These are phyloP conservation scores for Canariomyces notabilis DNA, from an alignment of 2,329 filamentous ascomycete species.

Conservation along the genomic window DNA sequence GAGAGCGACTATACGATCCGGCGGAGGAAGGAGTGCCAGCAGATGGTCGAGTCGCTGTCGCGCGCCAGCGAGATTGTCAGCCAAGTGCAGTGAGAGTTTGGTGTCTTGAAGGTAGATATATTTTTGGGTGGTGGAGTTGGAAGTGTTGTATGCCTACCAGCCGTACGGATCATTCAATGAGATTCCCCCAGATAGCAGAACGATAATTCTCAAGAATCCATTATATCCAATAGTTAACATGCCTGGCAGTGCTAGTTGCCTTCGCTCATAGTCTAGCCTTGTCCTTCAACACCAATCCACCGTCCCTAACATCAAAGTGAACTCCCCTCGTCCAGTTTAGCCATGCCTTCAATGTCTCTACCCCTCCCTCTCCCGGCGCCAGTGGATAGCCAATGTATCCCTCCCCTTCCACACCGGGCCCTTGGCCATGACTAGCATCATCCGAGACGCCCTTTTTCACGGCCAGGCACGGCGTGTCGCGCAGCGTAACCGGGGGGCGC, in stretches of 20 bases:
- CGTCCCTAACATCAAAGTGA: slow-evolving; percentile 63
- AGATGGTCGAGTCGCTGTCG: slow-evolving; percentile 93
- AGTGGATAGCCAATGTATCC: slow-evolving; percentile 62
- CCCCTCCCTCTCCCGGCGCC: slow-evolving; percentile 64
- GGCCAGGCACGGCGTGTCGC: slow-evolving; percentile 62
- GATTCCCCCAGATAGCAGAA: background rate
- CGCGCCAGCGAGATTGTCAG: slow-evolving; percentile 96
- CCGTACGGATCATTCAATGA: background rate
- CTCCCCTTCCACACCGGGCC: slow-evolving; percentile 57
- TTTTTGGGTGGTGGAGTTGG: background rate
- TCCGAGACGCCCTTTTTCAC: slow-evolving; percentile 44
- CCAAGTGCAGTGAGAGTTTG: slow-evolving; percentile 61
- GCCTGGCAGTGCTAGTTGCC: no score
- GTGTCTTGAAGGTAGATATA: background rate
- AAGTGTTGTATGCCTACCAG: background rate
- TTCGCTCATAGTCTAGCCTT: slow-evolving; percentile 8
- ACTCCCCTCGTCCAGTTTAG: slow-evolving; percentile 68
- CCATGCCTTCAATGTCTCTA: slow-evolving; percentile 65
- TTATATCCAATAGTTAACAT: background rate
- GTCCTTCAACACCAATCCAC: slow-evolving; percentile 52
- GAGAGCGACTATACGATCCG: slow-evolving; percentile 96
- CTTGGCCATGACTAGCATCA: slow-evolving; percentile 55
- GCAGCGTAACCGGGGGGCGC: slow-evolving; percentile 64
- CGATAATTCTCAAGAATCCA: background rate
- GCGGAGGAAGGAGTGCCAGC: slow-evolving; percentile 94